Evolutionary conservation across 75 land plant genomes (phyloP), one percentile per base, ranked within the genome.

Genomic region (Pinus tabuliformis): DNA sequence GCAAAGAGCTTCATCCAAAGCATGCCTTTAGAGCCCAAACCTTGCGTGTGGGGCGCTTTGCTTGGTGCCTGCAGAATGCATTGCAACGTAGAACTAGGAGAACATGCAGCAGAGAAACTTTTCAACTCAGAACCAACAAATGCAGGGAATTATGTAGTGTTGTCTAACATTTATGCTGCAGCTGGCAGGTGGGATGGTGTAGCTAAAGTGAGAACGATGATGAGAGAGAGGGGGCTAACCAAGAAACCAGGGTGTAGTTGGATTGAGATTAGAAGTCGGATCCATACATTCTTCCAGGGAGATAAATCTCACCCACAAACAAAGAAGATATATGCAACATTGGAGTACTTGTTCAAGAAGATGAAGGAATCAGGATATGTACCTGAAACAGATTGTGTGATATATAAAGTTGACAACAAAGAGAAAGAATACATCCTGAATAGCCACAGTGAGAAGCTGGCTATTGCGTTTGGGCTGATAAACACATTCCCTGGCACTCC

Each of bases 201-300:
- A 14, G 54, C 36, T 6, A 36, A 17, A 18, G 16, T 80, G 18
- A 83, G 85, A 62, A 54, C 70, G 73, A 5, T 80, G 30, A 83
- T 86, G 82, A 66, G 58, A 30, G 80, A 78, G 1, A 80, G 78
- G 52, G 81, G 83, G 30, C 33, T 78, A 20, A 74, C 73, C 58
- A 81, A 84, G 78, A 77, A 72, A 75, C 78, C 80, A 24, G 86
- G 83, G 13, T 62, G 73, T 66, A 83, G 88, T 36, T 72, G 85
- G 85, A 70, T 86, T 76, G 49, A 63, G 33, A 36, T 63, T 36
- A 30, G 28, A 28, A 63, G 30, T 28, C 28, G 15, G 6, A 17
- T 63, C 6, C 18, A 63, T 63, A 36, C 33, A 15, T 63, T 63
- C 39, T 37, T 30, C 20, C 45, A 36, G 6, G 71, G 71, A 66